Base-by-base conservation (phyloP, 129 eudicot genomes). In the Kitagawia praeruptora region DNA sequence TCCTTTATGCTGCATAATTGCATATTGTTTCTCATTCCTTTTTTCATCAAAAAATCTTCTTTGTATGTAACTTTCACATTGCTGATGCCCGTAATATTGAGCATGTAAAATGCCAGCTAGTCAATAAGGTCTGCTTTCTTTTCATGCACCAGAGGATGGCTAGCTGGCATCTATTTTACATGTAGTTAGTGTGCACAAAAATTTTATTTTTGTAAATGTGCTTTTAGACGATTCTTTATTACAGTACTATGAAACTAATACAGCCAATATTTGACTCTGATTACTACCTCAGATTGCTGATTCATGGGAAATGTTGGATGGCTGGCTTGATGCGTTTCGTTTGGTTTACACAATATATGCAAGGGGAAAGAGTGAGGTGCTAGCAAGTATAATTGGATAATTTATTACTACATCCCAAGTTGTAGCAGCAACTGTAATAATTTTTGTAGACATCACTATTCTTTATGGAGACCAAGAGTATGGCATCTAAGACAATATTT, bases 251-350 rank as follows among this genome's bases (percentile, higher is more conserved):
- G 37, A 23, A 81, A 37, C 74, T 42, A 47, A 25, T 53, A 41
- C 53, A 58, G 21, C 44, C 6, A 9, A 19, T 73, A 77, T 69
- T 34, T 63, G 74, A 72, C n/a, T 11, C 40, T 82, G 6, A 5
- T 80, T 83, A 56, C 39, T 70, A 61, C 54, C 80, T 80, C 91
- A 92, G 97, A 83, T 95, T 86, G 95, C 96, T 77, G 99, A 95
- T 83, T 87, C 99, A 28, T 92, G 99, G 95, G 99, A 95, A 77
- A 85, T 85, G 75, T 82, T 89, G 83, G 99, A 95, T 77, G 87
- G 93, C 37, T 92, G 99, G 99, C 86, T 92, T 44, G 99, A 95
- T 85, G 99, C 99, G 49, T 83, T 95, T 80, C 96, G 96, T 40
- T 83, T 95, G 81, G 96, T 90, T 67, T 95, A 95, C 96, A 92